Base-by-base conservation (phyloP, 2,329 filamentous ascomycete species). In the Helotiales sp. region DNA sequence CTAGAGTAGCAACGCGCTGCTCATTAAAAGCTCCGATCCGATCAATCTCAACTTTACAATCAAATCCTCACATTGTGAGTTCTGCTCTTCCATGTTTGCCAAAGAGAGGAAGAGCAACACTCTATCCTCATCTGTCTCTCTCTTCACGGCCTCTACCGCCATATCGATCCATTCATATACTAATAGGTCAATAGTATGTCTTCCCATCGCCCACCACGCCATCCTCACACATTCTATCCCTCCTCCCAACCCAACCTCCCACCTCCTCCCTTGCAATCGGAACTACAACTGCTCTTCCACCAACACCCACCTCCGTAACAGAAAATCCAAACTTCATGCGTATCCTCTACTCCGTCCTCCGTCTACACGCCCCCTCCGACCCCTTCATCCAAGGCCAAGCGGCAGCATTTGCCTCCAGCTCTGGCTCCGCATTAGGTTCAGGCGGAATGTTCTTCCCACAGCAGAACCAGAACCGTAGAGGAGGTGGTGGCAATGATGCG, bases 321-420 rank as follows among this genome's bases (percentile, higher is more conserved):
- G 84, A 86, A 73, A 91, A 91, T 75, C 82, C 79, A 10, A 77
- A 79, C 24, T 91, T 91, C 75, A 75, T 88, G n/a, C 74, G 79
- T 10, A 85, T 90, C 60, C 81, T 91, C 24, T 82, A 87, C 73
- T 79, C 85, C 17, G 86, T 89, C 0, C 80, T 91, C 22, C 76
- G 78, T 1, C 79, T 84, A 63, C 79, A 89, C 69, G 88, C 87
- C 2, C 80, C 83, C 52, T 71, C 83, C n/a, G 89, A 91, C 66
- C 84, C 85, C 4, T 80, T 80, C 34, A 79, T 90, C 0, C 77
- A 81, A 66, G 80, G 81, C 8, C 87, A 91, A 74, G 89, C 88
- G 0, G 81, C 82, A 43, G 87, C 86, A 0, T 86, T 89, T 69
- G 88, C 88, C 2, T 84, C 85, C 1, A 84, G 86, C 0, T 87